Evolutionary conservation across 192 early-diverging fungal species (phyloP).

Genomic region (Rhizophlyctis rosea): DNA sequence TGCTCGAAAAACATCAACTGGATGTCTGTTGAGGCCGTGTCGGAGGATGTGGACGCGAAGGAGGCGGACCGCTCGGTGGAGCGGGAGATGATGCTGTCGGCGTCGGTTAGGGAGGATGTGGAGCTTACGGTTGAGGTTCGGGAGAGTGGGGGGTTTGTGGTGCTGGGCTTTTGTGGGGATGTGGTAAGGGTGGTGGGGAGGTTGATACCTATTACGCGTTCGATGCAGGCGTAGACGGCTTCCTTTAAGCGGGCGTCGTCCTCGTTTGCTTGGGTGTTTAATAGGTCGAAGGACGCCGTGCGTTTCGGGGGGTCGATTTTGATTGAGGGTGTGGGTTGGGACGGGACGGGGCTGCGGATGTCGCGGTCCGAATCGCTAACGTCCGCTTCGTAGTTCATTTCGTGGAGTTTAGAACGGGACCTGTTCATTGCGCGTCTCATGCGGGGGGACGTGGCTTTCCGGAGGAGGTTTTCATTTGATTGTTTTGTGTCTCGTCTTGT

Average conservation of each 20-base stretch:
- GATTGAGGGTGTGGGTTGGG: not conserved
- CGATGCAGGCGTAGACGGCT: constrained; percentile 60
- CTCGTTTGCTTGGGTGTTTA: constrained; percentile 7
- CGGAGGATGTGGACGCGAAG: constrained; percentile 15
- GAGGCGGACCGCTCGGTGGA: not conserved
- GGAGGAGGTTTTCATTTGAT: not conserved
- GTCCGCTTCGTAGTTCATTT: constrained; percentile 22
- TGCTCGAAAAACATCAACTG: constrained; percentile 59
- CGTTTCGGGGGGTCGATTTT: not conserved
- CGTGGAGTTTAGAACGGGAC: not conserved
- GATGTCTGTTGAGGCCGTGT: constrained; percentile 28
- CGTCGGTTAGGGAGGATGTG: not conserved
- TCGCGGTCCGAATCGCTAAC: constrained; percentile 29
- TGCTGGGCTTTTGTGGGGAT: not conserved
- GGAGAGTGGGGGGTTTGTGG: constrained; percentile 7
- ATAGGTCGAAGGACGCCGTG: constrained; percentile 1
- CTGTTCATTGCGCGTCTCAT: not conserved
- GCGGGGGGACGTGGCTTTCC: not conserved
- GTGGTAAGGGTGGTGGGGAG: not conserved
- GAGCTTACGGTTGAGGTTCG: constrained; percentile 4
- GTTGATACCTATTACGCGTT: constrained; percentile 54
- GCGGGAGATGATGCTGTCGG: constrained; percentile 29
- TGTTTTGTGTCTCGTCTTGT: not conserved
- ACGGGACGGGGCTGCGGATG: not conserved
- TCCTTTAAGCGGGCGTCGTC: constrained; percentile 54